phyloP scores from a whole-genome alignment of 1,284 basidiomycete genomes.

The Exobasidium rhododendri region DNA sequence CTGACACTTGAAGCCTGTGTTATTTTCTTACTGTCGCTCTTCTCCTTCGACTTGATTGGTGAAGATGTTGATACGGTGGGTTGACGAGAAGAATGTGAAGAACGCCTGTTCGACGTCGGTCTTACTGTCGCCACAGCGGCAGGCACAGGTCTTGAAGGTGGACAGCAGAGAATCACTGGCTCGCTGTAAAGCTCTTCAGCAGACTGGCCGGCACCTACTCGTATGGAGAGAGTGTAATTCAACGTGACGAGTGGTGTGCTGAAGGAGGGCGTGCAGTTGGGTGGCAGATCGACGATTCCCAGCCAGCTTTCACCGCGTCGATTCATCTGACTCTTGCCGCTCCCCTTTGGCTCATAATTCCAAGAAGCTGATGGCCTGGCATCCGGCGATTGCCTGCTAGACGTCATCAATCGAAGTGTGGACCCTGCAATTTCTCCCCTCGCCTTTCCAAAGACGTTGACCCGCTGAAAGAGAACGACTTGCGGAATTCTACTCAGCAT shows the following conservation, averaged over 20 bases:
- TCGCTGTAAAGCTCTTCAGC: not conserved
- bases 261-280: slow-evolving; percentile 35
- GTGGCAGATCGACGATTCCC: slow-evolving; percentile 28
- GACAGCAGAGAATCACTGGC: slow-evolving; percentile 11
- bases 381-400: slow-evolving; percentile 9
- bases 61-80: not conserved
- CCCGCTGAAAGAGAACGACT: not conserved
- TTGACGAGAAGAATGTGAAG: not conserved
- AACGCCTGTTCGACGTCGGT: not conserved
- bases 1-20: not conserved
- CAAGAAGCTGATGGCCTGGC: not conserved
- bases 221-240: slow-evolving; percentile 42
- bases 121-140: no score
- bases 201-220: slow-evolving; percentile 10
- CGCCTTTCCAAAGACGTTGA: not conserved
- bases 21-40: not conserved
- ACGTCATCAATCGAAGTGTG: slow-evolving; percentile 1
- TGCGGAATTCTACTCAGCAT: not conserved
- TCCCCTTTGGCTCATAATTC: not conserved
- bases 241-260: slow-evolving; percentile 26
- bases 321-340: slow-evolving; percentile 9
- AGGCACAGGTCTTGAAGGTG: slow-evolving; percentile 11
- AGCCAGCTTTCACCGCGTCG: slow-evolving; percentile 22
- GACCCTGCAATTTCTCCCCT: slow-evolving; percentile 3
- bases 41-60: not conserved